Evolutionary conservation across 2,329 filamentous ascomycete genomes (phyloP).

Genomic region (Arthrobotrys iridis): DNA sequence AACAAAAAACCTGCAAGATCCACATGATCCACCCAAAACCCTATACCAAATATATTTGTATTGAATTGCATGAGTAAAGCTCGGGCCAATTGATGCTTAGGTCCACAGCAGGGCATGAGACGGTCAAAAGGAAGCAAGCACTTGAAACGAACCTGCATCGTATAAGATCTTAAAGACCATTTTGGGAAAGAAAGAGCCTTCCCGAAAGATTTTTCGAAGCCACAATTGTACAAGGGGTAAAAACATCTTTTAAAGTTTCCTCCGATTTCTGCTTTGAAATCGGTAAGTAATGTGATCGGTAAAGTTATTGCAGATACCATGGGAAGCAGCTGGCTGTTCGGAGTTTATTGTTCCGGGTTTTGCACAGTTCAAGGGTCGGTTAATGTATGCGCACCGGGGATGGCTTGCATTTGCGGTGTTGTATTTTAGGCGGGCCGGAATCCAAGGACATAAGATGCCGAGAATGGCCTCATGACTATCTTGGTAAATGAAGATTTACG

Average conservation of each 20-base stretch:
- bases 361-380: background rate
- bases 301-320: conserved; percentile 36
- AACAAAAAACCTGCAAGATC: background rate
- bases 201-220: background rate
- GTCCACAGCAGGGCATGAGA: background rate
- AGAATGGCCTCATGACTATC: conserved; percentile 37
- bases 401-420: conserved; percentile 22
- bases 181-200: background rate
- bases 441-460: conserved; percentile 29
- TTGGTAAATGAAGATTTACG: conserved; percentile 5
- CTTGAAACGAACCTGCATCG: conserved; percentile 7
- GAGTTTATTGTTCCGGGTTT: conserved; percentile 25
- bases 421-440: conserved; percentile 49
- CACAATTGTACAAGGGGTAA: background rate
- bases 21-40: background rate
- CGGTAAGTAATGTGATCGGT: conserved; percentile 6
- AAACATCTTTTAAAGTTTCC: conserved; percentile 14
- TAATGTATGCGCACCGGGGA: conserved; percentile 1
- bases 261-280: conserved; percentile 16
- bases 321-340: conserved; percentile 19
- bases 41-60: background rate
- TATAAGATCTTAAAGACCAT: background rate
- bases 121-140: conserved; percentile 13
- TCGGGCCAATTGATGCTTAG: background rate
- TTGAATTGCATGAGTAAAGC: background rate